Conservation (phyloP, 2,329 filamentous ascomycete genomes). For the Fusarium concolor region DNA sequence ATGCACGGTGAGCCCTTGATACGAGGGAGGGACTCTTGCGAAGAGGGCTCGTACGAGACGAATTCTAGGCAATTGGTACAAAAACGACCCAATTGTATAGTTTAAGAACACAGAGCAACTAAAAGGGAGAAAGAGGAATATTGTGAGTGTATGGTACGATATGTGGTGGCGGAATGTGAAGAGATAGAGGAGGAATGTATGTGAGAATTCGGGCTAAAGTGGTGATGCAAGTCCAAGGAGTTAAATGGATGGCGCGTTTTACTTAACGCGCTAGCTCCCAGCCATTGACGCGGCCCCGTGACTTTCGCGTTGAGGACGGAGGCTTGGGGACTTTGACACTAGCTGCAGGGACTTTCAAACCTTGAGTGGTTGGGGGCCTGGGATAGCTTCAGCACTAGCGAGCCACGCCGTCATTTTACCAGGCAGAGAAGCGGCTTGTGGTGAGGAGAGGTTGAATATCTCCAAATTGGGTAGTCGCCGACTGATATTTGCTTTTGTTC, state of each 20-base stretch:
- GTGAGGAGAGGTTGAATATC: not conserved
- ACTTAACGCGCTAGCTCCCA: conserved; percentile 37
- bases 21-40: conserved; percentile 24
- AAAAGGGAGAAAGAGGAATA: not conserved
- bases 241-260: conserved; percentile 33
- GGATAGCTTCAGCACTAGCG: conserved; percentile 28
- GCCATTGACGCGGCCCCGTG: conserved; percentile 41
- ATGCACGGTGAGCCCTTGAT: conserved; percentile 36
- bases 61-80: conserved; percentile 32
- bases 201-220: conserved; percentile 31
- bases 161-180: conserved; percentile 4
- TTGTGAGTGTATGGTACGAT: not conserved
- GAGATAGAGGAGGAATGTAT: conserved; percentile 4
- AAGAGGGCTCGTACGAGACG: conserved; percentile 9
- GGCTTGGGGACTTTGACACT: conserved; percentile 20
- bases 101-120: not conserved
- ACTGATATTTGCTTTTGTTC: conserved; percentile 4
- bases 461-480: conserved; percentile 11
- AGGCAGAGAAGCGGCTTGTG: not conserved
- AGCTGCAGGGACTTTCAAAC: conserved; percentile 14
- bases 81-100: not conserved
- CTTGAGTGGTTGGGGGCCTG: conserved; percentile 34
- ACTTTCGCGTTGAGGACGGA: conserved; percentile 34
- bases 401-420: conserved; percentile 25
- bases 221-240: conserved; percentile 34